A percentile compares a stretch with the other conserved stretches of the same genome.
phyloP scores from a whole-genome alignment of 192 early-diverging fungal species.

The Rhizophlyctis rosea region DNA sequence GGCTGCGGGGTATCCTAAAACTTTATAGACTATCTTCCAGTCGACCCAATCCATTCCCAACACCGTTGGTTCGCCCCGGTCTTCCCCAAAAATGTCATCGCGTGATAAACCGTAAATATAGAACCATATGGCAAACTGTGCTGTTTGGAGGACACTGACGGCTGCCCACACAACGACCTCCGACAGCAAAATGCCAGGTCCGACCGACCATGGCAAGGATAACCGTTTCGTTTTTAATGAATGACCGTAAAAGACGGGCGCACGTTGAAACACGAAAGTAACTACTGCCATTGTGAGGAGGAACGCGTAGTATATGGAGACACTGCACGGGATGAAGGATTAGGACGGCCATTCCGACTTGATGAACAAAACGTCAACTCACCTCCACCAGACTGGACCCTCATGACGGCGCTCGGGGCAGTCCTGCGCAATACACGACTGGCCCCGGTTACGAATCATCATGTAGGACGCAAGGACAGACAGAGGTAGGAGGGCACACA shows the following conservation, averaged over 20 bases:
- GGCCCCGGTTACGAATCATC: background rate
- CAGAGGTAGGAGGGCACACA: background rate
- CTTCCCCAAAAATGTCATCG: background rate
- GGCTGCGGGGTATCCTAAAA: background rate
- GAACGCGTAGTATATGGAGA: background rate
- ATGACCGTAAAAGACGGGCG: background rate
- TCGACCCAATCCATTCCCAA: background rate
- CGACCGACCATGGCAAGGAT: background rate
- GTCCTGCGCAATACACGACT: background rate
- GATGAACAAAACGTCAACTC: background rate
- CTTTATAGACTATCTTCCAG: background rate
- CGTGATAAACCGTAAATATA: background rate
- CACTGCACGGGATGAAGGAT: no score
- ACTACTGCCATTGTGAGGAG: background rate
- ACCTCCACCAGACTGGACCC: no score
- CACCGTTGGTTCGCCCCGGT: background rate
- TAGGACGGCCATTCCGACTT: no score
- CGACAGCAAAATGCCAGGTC: background rate
- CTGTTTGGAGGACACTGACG: constrained; percentile 7
- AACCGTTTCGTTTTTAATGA: background rate
- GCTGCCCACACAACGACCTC: constrained; percentile 10
- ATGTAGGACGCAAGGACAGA: background rate
- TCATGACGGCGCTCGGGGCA: background rate
- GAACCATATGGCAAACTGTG: constrained; percentile 9
- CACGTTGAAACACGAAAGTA: background rate